Percentiles rank a stretch among this genome's conserved stretches.
These are phyloP conservation scores for Lobulomyces angularis DNA, from an alignment of 192 early-diverging fungal species.

Conservation along the genomic window DNA sequence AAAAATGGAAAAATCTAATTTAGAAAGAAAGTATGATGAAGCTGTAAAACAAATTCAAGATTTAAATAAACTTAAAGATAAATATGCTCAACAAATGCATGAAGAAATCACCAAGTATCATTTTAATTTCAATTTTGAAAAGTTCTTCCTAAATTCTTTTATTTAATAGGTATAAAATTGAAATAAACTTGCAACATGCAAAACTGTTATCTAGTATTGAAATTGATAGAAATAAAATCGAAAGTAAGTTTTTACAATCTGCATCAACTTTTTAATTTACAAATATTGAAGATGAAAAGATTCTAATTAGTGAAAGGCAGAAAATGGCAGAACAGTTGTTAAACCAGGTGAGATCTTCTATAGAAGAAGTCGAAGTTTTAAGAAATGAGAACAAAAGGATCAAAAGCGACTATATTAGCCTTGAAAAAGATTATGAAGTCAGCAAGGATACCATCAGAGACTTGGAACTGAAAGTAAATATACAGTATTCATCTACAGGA, in stretches of 20 bases:
- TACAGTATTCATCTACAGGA: slow-evolving; percentile 12
- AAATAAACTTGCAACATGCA: slow-evolving; percentile 24
- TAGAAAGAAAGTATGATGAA: slow-evolving; percentile 18
- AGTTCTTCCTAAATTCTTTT: slow-evolving; percentile 1
- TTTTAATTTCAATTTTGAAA: slow-evolving; percentile 2
- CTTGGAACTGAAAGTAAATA: slow-evolving; percentile 17
- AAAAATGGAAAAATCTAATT: slow-evolving; percentile 15
- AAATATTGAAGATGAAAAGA: slow-evolving; percentile 4
- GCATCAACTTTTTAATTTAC: slow-evolving; percentile 3
- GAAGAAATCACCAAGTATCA: slow-evolving; percentile 24
- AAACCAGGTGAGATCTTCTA: slow-evolving; percentile 3
- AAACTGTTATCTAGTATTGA: slow-evolving; percentile 15
- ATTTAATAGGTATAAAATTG: slow-evolving; percentile 26
- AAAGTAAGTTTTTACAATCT: slow-evolving; percentile 12
- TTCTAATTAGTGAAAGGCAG: slow-evolving; percentile 14
- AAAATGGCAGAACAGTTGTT: slow-evolving; percentile 8
- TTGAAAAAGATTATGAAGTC: slow-evolving; percentile 25
- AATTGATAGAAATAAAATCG: slow-evolving; percentile 23
- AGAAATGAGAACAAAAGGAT: slow-evolving; percentile 10
- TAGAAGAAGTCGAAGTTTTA: slow-evolving; percentile 10
- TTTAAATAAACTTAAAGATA: slow-evolving; percentile 21
- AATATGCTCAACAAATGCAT: slow-evolving; percentile 26
- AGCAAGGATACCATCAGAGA: slow-evolving; percentile 15
- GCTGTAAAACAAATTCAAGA: slow-evolving; percentile 12
- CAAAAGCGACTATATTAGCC: not conserved